Conservation (phyloP, 2,329 filamentous ascomycete species). For the Curvularia sp. region DNA sequence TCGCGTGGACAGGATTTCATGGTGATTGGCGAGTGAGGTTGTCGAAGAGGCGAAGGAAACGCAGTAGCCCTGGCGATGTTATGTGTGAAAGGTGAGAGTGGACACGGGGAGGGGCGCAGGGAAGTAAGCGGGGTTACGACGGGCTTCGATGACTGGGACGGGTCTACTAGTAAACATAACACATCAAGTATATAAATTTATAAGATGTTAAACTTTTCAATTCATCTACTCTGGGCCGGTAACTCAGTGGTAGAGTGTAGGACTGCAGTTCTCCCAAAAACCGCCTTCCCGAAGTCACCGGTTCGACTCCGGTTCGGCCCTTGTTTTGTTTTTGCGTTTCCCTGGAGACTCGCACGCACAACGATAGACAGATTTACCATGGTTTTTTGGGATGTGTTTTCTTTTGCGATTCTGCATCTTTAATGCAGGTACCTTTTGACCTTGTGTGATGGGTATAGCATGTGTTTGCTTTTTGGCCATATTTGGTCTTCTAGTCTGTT, state of each 20-base stretch:
- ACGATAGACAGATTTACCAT: too few relatives aligned
- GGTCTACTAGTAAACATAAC: too few relatives aligned
- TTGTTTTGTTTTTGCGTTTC: conserved; percentile 4
- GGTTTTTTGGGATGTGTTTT: too few relatives aligned
- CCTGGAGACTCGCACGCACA: too few relatives aligned
- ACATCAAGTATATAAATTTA: background rate
- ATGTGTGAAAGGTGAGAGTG: background rate
- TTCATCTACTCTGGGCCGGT: conserved; percentile 7
- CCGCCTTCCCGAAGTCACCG: conserved; percentile 17
- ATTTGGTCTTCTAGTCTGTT: background rate
- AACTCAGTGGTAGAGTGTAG: conserved; percentile 24
- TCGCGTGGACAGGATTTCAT: background rate
- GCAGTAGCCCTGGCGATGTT: background rate
- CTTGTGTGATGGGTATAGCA: too few relatives aligned
- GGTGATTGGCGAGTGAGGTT: background rate
- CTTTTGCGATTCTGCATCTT: too few relatives aligned
- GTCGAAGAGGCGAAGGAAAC: too few relatives aligned
- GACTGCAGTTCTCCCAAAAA: conserved; percentile 12
- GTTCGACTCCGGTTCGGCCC: conserved; percentile 22
- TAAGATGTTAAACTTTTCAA: background rate
- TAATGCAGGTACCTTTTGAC: too few relatives aligned
- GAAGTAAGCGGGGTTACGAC: background rate
- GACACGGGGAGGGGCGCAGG: background rate
- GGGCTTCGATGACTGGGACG: too few relatives aligned
- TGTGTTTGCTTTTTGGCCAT: background rate